A percentile compares a stretch with the other conserved stretches of the same genome.
These are phyloP conservation scores for Crithidia fasciculata DNA, from an alignment of 208 protist genomes.

Conservation along the genomic window DNA sequence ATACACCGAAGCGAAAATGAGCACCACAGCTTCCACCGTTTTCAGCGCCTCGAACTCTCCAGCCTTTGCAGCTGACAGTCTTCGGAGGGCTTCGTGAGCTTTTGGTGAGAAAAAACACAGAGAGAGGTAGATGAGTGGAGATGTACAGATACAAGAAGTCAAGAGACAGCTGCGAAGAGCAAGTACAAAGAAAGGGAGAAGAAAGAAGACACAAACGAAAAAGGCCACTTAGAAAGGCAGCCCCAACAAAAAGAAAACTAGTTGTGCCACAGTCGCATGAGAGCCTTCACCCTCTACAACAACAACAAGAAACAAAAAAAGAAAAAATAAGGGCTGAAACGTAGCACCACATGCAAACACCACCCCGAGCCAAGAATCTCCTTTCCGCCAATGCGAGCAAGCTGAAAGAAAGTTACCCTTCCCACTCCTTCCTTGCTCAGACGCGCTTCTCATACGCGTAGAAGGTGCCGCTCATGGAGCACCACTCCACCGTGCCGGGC, in stretches of 20 bases:
- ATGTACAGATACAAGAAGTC: constrained; percentile 23
- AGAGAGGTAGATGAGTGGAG: neutral
- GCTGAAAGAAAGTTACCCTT: no score
- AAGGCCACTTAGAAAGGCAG: neutral
- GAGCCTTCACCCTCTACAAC: neutral
- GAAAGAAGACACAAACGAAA: constrained; percentile 2
- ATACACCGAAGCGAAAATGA: no score
- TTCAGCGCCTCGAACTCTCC: no score
- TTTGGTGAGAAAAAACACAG: constrained; percentile 7
- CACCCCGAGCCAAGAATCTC: no score
- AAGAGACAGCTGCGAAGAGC: neutral
- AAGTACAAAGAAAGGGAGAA: constrained; percentile 7
- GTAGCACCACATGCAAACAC: no score
- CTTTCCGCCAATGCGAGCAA: no score
- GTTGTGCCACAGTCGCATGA: neutral
- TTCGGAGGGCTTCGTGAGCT: no score
- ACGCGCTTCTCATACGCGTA: constrained; percentile 54
- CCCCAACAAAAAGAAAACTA: constrained; percentile 26
- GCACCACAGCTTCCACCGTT: no score
- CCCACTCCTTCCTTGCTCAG: neutral
- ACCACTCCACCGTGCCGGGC: constrained; percentile 76
- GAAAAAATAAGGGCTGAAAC: neutral
- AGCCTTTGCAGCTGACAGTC: no score
- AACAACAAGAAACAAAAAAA: neutral
- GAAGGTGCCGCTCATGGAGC: constrained; percentile 52